These are phyloP conservation scores for Mycena albidolilacea DNA, from an alignment of 768 basidiomycete genomes.

Conservation along the genomic window DNA sequence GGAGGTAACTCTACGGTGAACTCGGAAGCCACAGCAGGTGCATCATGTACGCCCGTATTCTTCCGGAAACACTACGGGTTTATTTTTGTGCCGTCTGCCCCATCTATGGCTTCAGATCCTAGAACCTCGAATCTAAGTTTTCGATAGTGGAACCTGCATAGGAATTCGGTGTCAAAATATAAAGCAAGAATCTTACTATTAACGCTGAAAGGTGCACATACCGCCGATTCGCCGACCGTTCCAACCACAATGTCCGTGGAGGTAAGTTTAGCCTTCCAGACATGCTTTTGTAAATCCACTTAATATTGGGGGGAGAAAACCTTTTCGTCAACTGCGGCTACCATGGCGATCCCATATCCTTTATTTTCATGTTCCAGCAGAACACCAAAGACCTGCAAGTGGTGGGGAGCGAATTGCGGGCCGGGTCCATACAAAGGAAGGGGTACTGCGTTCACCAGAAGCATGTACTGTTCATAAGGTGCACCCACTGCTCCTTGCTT, in stretches of 20 bases:
- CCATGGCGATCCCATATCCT: conserved; percentile 47
- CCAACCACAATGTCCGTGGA: conserved; percentile 7
- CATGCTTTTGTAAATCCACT: neutral
- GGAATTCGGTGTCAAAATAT: too few species aligned
- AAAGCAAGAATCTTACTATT: too few species aligned
- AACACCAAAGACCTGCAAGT: conserved; percentile 46
- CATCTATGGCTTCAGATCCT: neutral
- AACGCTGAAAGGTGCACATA: neutral
- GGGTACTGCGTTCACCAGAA: conserved; percentile 38
- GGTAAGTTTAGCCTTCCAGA: conserved; percentile 9
- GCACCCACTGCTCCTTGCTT: too few species aligned
- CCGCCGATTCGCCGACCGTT: neutral
- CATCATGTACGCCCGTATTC: too few species aligned
- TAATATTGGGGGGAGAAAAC: conserved; percentile 27
- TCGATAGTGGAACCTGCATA: too few species aligned
- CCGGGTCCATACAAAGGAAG: conserved; percentile 40
- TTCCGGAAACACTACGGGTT: conserved; percentile 14
- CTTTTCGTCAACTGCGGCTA: conserved; percentile 44
- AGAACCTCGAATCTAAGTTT: neutral
- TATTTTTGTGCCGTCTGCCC: neutral
- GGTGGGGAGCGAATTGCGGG: conserved; percentile 20
- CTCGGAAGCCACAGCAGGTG: too few species aligned
- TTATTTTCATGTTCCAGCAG: conserved; percentile 48
- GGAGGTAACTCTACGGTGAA: too few species aligned
- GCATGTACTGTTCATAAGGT: conserved; percentile 41